Evolutionary conservation across 345 rosid genomes (phyloP).

Genomic region (Alliaria petiolata): DNA sequence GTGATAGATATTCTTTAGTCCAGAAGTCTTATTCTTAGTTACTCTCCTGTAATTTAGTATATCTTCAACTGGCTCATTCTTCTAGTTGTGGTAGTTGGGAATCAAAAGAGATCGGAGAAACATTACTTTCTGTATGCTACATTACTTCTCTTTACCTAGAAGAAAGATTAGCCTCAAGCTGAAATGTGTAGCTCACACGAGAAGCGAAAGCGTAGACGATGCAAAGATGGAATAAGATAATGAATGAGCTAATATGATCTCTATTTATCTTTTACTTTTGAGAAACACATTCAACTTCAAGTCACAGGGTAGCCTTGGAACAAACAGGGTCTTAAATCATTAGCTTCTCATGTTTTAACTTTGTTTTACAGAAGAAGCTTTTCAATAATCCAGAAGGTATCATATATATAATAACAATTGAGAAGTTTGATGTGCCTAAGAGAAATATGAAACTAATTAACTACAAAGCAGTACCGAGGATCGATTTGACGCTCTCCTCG

Average conservation of each 20-base stretch:
- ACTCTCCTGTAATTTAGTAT: neutral
- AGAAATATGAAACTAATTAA: slow-evolving; percentile 11
- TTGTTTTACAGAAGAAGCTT: slow-evolving; percentile 22
- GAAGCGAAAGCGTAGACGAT: neutral
- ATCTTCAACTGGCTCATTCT: neutral
- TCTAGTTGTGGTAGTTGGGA: slow-evolving; percentile 16
- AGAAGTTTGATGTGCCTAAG: neutral
- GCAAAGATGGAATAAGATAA: neutral
- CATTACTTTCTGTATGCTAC: neutral
- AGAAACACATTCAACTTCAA: neutral
- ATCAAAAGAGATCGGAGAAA: neutral
- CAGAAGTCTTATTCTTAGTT: neutral
- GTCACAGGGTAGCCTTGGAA: neutral
- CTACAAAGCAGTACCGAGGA: slow-evolving; percentile 31
- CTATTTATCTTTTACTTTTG: neutral
- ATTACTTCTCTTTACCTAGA: neutral
- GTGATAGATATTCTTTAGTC: neutral
- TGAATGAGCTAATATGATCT: too few relatives aligned
- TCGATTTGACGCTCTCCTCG: slow-evolving; percentile 17
- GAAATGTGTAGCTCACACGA: neutral
- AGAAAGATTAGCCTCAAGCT: neutral
- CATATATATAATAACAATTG: neutral
- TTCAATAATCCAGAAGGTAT: neutral
- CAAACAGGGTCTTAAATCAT: neutral
- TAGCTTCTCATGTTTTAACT: slow-evolving; percentile 22